Evolutionary conservation across 2,329 filamentous ascomycete genomes (phyloP), one percentile per base, ranked within the genome.

Genomic region (Sclerotinia sclerotiorum): DNA sequence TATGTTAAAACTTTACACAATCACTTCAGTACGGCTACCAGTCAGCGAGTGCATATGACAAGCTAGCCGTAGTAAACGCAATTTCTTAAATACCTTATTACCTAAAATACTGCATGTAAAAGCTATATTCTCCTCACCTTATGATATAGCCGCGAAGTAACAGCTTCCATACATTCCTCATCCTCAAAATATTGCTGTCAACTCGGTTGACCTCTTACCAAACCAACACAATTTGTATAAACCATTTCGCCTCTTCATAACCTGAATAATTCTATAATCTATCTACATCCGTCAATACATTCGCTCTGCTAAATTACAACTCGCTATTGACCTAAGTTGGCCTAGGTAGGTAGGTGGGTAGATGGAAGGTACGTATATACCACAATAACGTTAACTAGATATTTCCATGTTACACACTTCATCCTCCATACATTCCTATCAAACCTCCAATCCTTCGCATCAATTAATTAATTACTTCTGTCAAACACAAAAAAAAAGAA

Each of bases 381-480:
- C 35, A 27, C 21, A n/a, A 57, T 15, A 57, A 57, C 6, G 8
- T 10, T 10, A 35, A 1, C 35, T 6, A 2, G 15, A 57, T 42
- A 21, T n/a, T 42, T 1, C 35, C 35, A 35, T 35, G 7, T 8
- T 3, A 35, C 32, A 32, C 29, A 3, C 1, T 11, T n/a, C n/a
- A 4, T 4, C 13, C 32, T 24, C 21, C 11, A 57, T 42, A 57
- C 10, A 57, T 57, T 17, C 3, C 21, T 39, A 24, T 24, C 7
- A 5, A 57, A 13, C 24, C 21, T 13, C n/a, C 11, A 24, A 42
- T 24, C 15, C 32, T 57, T 7, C 35, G 13, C 11, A 35, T 2
- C 21, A 10, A 24, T 15, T 2, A 13, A 17, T 10, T 10, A 0
- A 15, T 3, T 15, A 8, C 3, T 17, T 0, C 6, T 24, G 42